Evolutionary conservation across 2,329 filamentous ascomycete species (phyloP).

Genomic region (Aspergillus japonicus): DNA sequence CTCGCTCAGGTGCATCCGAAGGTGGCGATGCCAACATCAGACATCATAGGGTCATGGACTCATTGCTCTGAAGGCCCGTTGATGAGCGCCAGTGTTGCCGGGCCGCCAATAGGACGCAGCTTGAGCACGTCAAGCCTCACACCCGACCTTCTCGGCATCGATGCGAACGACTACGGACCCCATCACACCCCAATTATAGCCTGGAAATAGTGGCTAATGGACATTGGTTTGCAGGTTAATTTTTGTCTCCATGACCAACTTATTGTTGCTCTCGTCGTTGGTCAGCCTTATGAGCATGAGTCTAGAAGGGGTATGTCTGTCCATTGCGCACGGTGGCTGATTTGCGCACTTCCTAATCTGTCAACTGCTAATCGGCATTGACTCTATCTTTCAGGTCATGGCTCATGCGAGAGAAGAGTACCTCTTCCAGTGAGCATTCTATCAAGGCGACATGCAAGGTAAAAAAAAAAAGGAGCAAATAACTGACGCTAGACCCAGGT

Average conservation of each 20-base stretch:
- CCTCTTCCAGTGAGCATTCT: constrained; percentile 53
- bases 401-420: constrained; percentile 63
- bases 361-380: constrained; percentile 10
- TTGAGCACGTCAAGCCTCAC: constrained; percentile 11
- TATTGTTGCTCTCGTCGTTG: constrained; percentile 59
- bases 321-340: not conserved
- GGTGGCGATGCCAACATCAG: constrained; percentile 1
- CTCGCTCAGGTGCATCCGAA: not conserved
- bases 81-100: not conserved
- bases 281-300: constrained; percentile 60
- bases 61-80: not conserved
- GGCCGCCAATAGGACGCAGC: constrained; percentile 1
- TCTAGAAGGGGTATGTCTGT: constrained; percentile 49
- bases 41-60: not conserved
- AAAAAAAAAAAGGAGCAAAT: not conserved
- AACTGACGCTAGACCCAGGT: constrained; percentile 22
- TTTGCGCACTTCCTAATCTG: not conserved
- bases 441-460: not conserved
- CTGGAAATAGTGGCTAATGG: constrained; percentile 15
- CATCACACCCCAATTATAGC: not conserved
- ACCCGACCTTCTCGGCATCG: constrained; percentile 17
- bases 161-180: not conserved
- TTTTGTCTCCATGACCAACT: constrained; percentile 61
- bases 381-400: constrained; percentile 49
- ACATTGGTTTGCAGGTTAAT: constrained; percentile 45